These are phyloP conservation scores for Penicillium sp. DNA, from an alignment of 2,329 filamentous ascomycete species.

Conservation along the genomic window DNA sequence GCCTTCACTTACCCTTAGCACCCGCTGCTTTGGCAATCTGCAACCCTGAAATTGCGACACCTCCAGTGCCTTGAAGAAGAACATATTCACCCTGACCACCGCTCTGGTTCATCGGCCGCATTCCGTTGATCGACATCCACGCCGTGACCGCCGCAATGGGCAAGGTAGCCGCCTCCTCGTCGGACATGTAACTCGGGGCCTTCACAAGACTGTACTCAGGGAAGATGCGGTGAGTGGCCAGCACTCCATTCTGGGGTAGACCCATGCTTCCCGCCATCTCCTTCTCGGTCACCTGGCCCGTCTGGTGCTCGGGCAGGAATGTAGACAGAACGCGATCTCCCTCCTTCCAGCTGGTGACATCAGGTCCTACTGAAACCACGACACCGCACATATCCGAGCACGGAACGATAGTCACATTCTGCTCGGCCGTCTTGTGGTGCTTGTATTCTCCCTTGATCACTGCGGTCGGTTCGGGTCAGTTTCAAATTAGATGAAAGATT, in stretches of 20 bases:
- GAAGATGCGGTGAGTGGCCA: conserved; percentile 41
- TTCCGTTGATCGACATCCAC: conserved; percentile 46
- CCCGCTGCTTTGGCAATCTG: conserved; percentile 46
- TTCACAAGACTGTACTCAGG: conserved; percentile 37
- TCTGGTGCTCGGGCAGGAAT: conserved; percentile 51
- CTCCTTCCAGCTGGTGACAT: conserved; percentile 44
- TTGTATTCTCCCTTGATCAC: conserved; percentile 62
- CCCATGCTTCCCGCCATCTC: conserved; percentile 56
- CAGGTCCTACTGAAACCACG: conserved; percentile 47
- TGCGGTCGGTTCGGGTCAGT: conserved; percentile 23
- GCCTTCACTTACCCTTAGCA: conserved; percentile 29
- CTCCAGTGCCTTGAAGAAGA: conserved; percentile 51
- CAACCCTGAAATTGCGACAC: conserved; percentile 42
- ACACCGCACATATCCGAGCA: conserved; percentile 66
- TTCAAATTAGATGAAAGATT: neutral
- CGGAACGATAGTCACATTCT: conserved; percentile 49
- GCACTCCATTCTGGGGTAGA: conserved; percentile 48
- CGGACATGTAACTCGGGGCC: conserved; percentile 33
- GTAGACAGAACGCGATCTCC: conserved; percentile 63
- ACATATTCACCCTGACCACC: conserved; percentile 46
- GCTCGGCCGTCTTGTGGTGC: conserved; percentile 53
- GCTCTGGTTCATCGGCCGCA: conserved; percentile 37
- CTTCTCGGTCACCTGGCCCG: conserved; percentile 53
- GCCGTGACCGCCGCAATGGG: conserved; percentile 47
- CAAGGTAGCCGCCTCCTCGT: conserved; percentile 38